Evolutionary conservation across 345 rosid species (phyloP).

Genomic region (Gossypium thurberi): DNA sequence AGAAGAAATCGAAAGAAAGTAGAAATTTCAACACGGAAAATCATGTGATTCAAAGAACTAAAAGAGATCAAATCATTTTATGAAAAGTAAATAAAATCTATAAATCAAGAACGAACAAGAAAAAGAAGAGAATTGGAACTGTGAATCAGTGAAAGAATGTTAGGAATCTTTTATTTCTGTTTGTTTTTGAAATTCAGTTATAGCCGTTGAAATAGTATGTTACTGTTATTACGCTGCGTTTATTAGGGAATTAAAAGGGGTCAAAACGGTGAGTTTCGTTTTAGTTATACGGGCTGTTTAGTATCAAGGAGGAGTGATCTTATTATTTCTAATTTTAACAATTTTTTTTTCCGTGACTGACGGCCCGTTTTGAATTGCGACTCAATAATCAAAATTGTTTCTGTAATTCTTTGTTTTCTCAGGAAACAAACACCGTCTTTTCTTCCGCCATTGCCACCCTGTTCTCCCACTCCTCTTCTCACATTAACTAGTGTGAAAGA

Average conservation of each 20-base stretch:
- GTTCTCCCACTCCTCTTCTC: neutral
- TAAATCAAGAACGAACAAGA: neutral
- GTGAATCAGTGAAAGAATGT: neutral
- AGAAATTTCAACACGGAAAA: neutral
- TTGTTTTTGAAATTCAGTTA: too few relatives aligned
- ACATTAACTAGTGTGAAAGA: neutral
- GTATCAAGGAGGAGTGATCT: too few relatives aligned
- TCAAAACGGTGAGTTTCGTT: too few relatives aligned
- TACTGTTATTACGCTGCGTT: too few relatives aligned
- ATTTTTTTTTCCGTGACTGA: neutral
- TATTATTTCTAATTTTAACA: too few relatives aligned
- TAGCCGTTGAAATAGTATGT: too few relatives aligned
- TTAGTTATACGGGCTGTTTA: too few relatives aligned
- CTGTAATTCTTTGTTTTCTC: neutral
- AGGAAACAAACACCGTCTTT: constrained; percentile 14
- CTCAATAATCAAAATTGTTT: neutral
- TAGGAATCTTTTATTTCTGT: too few relatives aligned
- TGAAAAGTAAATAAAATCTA: neutral
- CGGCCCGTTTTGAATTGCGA: neutral
- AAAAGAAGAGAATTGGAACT: neutral
- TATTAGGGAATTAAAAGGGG: too few relatives aligned
- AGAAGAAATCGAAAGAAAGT: neutral
- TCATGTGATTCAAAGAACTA: neutral
- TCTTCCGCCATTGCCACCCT: constrained; percentile 6
- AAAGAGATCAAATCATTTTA: neutral